Evolutionary conservation across 768 basidiomycete species (phyloP), one percentile per base, ranked within the genome.

Genomic region (Strobilomyces confusus): DNA sequence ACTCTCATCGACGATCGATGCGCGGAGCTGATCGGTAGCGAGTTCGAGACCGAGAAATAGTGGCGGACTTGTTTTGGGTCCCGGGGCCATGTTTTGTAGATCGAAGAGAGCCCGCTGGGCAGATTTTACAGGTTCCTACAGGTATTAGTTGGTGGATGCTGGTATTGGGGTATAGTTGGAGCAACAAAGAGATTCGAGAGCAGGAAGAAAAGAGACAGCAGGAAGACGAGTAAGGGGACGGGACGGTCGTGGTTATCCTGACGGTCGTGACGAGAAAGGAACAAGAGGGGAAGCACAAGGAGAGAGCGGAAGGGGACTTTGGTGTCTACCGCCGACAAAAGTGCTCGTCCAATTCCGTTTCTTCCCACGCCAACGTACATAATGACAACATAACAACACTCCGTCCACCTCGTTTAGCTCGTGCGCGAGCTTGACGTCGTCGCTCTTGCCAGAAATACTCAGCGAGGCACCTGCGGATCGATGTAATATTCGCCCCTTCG

Each of bases 11-110:
- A 94, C 83, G 59, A 94, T 80, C 46, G 87, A 84, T 41, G 89
- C 91, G 45, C 89, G 81, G 41, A 92, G 73, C 71, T 91, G 87
- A 76, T 92, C 91, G 33, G 85, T 85, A 4, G 87, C 85, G 49
- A 93, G 80, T 74, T 92, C 90, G 66, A 94, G 79, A 54, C 91
- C 92, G 38, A 94, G 82, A 72, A 92, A 93, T 60, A 89, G 79
- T n/a, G 77, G 68, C 36, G 74, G 68, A 40, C 73, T 72, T 20
- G 67, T 60, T 68, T 79, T 79, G 50, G 72, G 51, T 51, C 58
- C 67, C 38, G 71, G 67, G 29, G 71, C 69, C 68, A 71, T 71
- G 43, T 57, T 55, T 54, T 52, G 26, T 11, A 53, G 55, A 53
- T 55, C 53, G 29, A 42, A 29, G 41, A 33, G 38, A 20, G 45